Conservation (phyloP, 345 rosid genomes). For the Eucalyptus regnans region DNA sequence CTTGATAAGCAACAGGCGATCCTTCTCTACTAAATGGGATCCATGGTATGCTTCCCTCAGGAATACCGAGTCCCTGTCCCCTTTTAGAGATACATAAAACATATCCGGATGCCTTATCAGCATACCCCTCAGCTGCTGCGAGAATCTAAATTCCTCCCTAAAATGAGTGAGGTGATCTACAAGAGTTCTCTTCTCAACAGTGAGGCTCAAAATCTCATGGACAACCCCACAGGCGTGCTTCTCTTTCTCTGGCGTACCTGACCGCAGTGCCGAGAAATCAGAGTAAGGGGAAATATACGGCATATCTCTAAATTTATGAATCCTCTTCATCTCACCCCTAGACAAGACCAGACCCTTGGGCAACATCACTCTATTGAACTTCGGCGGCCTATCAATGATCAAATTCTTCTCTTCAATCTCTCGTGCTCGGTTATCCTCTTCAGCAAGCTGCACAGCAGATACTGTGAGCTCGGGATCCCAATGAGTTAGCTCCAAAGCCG, state of each 20-base stretch:
- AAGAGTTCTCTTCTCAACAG: slow-evolving; percentile 81
- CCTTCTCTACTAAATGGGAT: slow-evolving; percentile 79
- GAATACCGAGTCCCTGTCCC: slow-evolving; percentile 83
- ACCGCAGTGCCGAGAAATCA: slow-evolving; percentile 53
- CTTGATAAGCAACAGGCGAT: slow-evolving; percentile 59
- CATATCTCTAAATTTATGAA: slow-evolving; percentile 60
- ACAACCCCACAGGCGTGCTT: slow-evolving; percentile 82
- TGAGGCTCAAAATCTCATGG: slow-evolving; percentile 84
- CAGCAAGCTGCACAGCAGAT: slow-evolving; percentile 76
- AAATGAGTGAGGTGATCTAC: slow-evolving; percentile 96
- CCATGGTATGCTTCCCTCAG: slow-evolving; percentile 82
- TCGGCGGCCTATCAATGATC: slow-evolving; percentile 69
- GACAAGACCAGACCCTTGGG: slow-evolving; percentile 86
- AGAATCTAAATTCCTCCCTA: slow-evolving; percentile 84
- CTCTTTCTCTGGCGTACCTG: slow-evolving; percentile 66
- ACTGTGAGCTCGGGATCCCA: slow-evolving; percentile 94
- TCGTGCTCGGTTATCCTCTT: slow-evolving; percentile 48
- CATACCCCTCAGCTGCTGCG: slow-evolving; percentile 90
- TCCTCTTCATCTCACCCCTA: slow-evolving; percentile 71
- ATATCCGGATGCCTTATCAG: slow-evolving; percentile 82
- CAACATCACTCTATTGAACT: slow-evolving; percentile 67
- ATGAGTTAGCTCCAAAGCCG: slow-evolving; percentile 72
- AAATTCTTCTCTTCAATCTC: slow-evolving; percentile 57
- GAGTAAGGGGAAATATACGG: slow-evolving; percentile 74
- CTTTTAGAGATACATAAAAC: slow-evolving; percentile 82